Evolutionary conservation across 768 basidiomycete genomes (phyloP).

Genomic region (Suillus subluteus): DNA sequence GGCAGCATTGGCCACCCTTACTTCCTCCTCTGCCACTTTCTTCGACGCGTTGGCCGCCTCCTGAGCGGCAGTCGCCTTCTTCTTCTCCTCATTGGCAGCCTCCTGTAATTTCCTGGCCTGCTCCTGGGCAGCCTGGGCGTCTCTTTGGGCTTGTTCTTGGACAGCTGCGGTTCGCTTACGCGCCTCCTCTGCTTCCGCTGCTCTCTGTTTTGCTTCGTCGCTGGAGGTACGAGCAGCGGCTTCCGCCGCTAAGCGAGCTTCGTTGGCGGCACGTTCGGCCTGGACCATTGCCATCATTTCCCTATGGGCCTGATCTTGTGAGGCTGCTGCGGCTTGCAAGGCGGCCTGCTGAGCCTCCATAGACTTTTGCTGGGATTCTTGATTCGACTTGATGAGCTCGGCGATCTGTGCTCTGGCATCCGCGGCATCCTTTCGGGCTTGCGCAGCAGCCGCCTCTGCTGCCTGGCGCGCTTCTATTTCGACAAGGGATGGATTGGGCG

Average conservation of each 20-base stretch:
- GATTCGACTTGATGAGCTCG: constrained; percentile 4
- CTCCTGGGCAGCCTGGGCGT: constrained; percentile 16
- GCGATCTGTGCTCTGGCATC: constrained; percentile 5
- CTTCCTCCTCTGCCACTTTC: constrained; percentile 20
- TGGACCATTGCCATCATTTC: constrained; percentile 11
- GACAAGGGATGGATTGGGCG: constrained; percentile 2
- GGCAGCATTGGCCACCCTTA: constrained; percentile 6
- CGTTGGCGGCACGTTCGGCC: constrained; percentile 3
- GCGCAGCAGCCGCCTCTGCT: constrained; percentile 8
- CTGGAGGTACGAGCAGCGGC: constrained; percentile 8
- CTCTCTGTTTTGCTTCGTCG: constrained; percentile 4
- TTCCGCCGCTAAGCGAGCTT: constrained; percentile 13
- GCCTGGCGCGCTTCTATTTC: constrained; percentile 7
- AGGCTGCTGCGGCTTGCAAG: neutral
- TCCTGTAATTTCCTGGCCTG: constrained; percentile 9
- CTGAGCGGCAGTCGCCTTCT: constrained; percentile 20
- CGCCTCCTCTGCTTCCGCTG: constrained; percentile 12
- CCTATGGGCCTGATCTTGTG: neutral
- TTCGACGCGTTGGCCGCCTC: constrained; percentile 17
- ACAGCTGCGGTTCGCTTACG: constrained; percentile 14
- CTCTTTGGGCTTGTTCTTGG: constrained; percentile 17
- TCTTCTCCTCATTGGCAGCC: constrained; percentile 26
- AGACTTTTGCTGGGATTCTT: neutral
- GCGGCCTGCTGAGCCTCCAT: constrained; percentile 1
- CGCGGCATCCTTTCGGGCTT: constrained; percentile 9